Evolutionary conservation across 1,139 yeast species (phyloP).

Genomic region (Pneumocystis wakefieldiae): DNA sequence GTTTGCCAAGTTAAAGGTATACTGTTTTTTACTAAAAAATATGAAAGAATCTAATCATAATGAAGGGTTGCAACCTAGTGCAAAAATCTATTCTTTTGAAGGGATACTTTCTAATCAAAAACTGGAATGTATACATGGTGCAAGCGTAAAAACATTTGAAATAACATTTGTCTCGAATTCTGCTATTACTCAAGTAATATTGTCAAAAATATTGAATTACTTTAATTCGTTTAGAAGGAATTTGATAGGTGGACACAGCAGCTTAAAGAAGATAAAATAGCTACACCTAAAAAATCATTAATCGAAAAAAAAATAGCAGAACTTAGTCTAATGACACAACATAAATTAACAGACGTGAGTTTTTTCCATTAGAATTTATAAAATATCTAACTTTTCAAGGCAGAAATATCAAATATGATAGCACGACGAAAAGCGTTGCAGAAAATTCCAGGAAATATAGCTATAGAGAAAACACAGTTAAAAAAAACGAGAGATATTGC

Average conservation of each 20-base stretch:
- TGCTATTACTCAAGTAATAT: conserved; percentile 2
- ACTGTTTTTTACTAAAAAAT: conserved; percentile 36
- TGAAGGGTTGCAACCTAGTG: conserved; percentile 5
- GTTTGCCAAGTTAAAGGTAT: conserved; percentile 66
- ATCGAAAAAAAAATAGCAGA: conserved; percentile 52
- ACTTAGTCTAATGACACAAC: conserved; percentile 44
- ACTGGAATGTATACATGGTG: conserved; percentile 44
- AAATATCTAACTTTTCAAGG: not conserved
- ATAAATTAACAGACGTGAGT: conserved; percentile 47
- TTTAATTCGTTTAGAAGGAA: conserved; percentile 34
- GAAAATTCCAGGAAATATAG: conserved; percentile 55
- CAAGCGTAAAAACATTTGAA: conserved; percentile 55
- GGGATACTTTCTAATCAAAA: conserved; percentile 9
- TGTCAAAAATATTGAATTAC: not conserved
- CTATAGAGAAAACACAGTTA: conserved; percentile 55
- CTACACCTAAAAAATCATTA: conserved; percentile 49
- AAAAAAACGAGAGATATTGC: conserved; percentile 70
- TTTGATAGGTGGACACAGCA: conserved; percentile 53
- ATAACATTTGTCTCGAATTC: conserved; percentile 32
- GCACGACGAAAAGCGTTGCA: conserved; percentile 51
- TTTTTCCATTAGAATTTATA: not conserved
- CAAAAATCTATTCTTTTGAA: conserved; percentile 8
- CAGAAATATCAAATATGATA: conserved; percentile 65
- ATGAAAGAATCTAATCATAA: conserved; percentile 28
- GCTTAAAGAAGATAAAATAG: conserved; percentile 43